These are phyloP conservation scores for Solanum raphanifolium DNA, from an alignment of 257 asterid genomes.

Conservation along the genomic window DNA sequence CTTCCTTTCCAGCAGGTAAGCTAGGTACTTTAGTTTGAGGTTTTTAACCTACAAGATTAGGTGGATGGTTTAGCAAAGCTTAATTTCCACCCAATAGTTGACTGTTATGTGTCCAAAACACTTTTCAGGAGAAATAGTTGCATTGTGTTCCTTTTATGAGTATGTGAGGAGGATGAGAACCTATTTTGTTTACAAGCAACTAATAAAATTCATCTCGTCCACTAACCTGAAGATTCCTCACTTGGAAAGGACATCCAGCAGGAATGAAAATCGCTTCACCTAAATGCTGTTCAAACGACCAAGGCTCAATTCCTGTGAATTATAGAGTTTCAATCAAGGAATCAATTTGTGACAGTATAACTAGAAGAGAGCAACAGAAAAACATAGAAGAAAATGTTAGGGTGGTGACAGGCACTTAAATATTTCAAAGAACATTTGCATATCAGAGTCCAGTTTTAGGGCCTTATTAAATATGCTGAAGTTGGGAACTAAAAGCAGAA, in stretches of 20 bases:
- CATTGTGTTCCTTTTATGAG: not conserved
- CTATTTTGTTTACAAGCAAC: not conserved
- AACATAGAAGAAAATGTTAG: not conserved
- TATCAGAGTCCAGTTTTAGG: not conserved
- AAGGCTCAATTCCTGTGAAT: slow-evolving; percentile 76
- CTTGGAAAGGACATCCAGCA: slow-evolving; percentile 96
- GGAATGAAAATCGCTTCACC: slow-evolving; percentile 91
- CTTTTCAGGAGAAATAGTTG: not conserved
- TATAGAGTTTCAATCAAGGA: not conserved
- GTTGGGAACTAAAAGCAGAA: not conserved
- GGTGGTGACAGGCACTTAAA: not conserved
- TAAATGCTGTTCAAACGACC: slow-evolving; percentile 82
- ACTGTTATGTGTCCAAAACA: not conserved
- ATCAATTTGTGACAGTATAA: not conserved
- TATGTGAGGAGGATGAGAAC: not conserved
- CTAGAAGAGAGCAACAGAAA: not conserved
- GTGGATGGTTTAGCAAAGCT: not conserved
- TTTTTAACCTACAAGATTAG: not conserved
- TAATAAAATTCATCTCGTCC: not conserved
- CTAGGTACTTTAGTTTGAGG: not conserved
- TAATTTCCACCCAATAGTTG: not conserved
- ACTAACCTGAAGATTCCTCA: slow-evolving; percentile 80
- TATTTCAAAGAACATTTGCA: not conserved
- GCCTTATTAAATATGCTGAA: not conserved
- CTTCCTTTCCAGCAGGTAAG: not conserved